Evolutionary conservation across 805 yeast species (phyloP).

Genomic region (Candida orba): DNA sequence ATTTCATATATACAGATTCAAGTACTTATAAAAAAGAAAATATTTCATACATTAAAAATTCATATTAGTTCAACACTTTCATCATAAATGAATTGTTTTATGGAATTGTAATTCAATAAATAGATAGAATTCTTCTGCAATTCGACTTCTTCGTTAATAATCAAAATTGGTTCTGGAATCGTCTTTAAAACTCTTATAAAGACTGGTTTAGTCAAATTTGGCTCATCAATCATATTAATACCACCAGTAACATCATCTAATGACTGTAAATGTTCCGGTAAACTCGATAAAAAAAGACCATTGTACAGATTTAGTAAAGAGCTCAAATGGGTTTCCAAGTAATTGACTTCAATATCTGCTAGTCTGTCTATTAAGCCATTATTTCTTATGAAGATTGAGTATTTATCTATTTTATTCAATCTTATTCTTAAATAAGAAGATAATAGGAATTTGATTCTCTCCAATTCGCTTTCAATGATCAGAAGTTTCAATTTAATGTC

Average conservation of each 20-base stretch:
- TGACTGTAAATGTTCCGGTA: constrained; percentile 64
- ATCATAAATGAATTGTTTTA: constrained; percentile 32
- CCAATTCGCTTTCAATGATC: constrained; percentile 87
- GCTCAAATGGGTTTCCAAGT: constrained; percentile 62
- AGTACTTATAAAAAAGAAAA: background rate
- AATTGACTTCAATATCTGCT: constrained; percentile 53
- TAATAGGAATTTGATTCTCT: constrained; percentile 75
- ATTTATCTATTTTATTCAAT: constrained; percentile 58
- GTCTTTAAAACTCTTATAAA: constrained; percentile 51
- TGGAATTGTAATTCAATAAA: constrained; percentile 59
- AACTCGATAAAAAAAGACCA: constrained; percentile 51
- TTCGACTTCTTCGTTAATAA: constrained; percentile 52
- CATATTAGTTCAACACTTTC: constrained; percentile 39
- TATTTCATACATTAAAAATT: background rate
- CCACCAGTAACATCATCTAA: constrained; percentile 70
- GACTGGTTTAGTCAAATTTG: constrained; percentile 72
- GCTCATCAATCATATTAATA: constrained; percentile 70
- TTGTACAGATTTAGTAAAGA: constrained; percentile 60
- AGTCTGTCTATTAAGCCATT: constrained; percentile 35
- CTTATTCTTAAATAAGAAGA: constrained; percentile 77
- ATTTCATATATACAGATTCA: too few relatives aligned
- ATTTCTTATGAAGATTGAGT: constrained; percentile 50
- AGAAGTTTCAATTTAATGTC: constrained; percentile 74
- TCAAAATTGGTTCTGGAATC: constrained; percentile 30
- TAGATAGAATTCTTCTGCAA: constrained; percentile 61